Evolutionary conservation across 495 filamentous ascomycete genomes (phyloP).

Genomic region (Pyronema domesticum): DNA sequence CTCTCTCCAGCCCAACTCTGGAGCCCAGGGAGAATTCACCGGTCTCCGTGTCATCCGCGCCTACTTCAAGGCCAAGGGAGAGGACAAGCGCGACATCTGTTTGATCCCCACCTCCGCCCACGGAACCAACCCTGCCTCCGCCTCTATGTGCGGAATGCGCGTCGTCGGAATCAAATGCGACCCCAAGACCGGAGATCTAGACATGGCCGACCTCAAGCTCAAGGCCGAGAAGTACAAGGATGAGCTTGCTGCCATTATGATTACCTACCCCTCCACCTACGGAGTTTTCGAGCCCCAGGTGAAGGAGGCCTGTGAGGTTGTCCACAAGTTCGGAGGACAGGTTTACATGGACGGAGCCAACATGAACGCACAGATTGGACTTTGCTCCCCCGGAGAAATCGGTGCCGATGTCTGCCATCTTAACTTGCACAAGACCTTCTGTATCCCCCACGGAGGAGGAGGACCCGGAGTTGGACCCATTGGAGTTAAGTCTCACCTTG

Average conservation of each 20-base stretch:
- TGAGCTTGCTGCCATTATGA: constrained; percentile 87
- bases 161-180: constrained; percentile 92
- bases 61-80: constrained; percentile 49
- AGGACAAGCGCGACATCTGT: constrained; percentile 71
- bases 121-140: constrained; percentile 92
- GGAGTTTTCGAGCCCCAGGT: constrained; percentile 89
- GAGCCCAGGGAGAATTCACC: constrained; percentile 91
- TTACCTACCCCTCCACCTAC: constrained; percentile 95
- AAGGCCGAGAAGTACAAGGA: constrained; percentile 79
- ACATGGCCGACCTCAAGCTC: constrained; percentile 64
- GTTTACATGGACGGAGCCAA: constrained; percentile 99
- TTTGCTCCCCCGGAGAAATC: constrained; percentile 93
- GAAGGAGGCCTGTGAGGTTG: constrained; percentile 68
- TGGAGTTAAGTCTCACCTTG: constrained; percentile 70
- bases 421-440: constrained; percentile 98
- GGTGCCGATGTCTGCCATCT: constrained; percentile 96
- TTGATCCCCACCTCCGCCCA: constrained; percentile 93
- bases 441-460: constrained; percentile 92
- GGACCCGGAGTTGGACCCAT: constrained; percentile 93
- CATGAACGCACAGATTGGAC: constrained; percentile 96
- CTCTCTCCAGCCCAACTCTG: constrained; percentile 90
- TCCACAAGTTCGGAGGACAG: constrained; percentile 78
- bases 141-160: constrained; percentile 94
- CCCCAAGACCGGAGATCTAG: constrained; percentile 71
- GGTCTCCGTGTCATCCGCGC: constrained; percentile 85